Conservation (phyloP, 768 basidiomycete genomes). For the Xanthoconium purpureum region DNA sequence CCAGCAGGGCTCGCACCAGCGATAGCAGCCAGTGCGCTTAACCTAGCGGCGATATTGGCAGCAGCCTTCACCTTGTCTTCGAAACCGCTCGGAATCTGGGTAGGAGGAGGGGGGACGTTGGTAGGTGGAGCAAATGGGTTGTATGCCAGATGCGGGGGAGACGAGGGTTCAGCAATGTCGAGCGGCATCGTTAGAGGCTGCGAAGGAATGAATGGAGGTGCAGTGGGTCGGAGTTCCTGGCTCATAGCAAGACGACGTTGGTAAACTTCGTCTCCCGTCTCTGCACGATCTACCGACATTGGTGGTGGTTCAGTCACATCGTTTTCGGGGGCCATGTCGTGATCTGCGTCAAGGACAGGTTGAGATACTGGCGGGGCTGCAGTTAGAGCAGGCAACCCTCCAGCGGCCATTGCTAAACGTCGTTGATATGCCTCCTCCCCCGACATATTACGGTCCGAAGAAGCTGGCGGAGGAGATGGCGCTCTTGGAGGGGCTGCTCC, state of each 20-base stretch:
- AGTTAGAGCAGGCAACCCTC: conserved; percentile 17
- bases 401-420: conserved; percentile 64
- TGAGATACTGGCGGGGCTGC: conserved; percentile 26
- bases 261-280: conserved; percentile 69
- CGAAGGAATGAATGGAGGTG: conserved; percentile 28
- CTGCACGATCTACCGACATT: conserved; percentile 19
- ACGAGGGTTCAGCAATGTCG: conserved; percentile 27
- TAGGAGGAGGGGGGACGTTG: conserved; percentile 58
- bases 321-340: conserved; percentile 9
- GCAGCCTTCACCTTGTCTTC: conserved; percentile 75
- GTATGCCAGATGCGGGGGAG: conserved; percentile 58
- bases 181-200: conserved; percentile 23
- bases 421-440: conserved; percentile 83
- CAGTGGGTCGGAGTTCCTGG: conserved; percentile 32
- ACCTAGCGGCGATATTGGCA: conserved; percentile 76
- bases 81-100: conserved; percentile 40
- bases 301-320: conserved; percentile 1
- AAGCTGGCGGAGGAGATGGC: conserved; percentile 33
- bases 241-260: conserved; percentile 60
- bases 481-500: conserved; percentile 21
- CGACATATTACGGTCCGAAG: conserved; percentile 46
- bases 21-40: conserved; percentile 52
- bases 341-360: conserved; percentile 15
- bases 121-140: conserved; percentile 68
- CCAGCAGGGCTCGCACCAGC: conserved; percentile 21